These are phyloP conservation scores for Beauveria rudraprayagi DNA, from an alignment of 2,329 filamentous ascomycete genomes.

Conservation along the genomic window DNA sequence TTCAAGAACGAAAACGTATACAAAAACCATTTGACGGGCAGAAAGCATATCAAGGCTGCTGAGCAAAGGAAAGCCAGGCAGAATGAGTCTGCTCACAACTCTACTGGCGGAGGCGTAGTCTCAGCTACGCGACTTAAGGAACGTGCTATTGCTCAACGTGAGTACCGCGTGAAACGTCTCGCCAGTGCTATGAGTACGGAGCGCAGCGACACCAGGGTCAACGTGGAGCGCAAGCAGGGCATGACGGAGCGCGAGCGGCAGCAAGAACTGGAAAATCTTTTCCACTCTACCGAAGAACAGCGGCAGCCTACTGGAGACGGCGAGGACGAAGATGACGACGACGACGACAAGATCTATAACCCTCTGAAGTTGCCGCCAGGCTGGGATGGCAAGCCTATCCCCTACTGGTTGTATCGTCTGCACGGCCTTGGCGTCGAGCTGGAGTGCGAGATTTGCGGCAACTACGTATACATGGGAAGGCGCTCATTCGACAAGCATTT, in stretches of 20 bases:
- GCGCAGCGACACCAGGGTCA: constrained; percentile 80
- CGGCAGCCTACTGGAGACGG: constrained; percentile 40
- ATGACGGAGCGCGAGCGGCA: constrained; percentile 96
- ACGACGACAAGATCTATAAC: constrained; percentile 89
- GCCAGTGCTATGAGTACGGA: constrained; percentile 78
- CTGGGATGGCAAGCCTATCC: constrained; percentile 98
- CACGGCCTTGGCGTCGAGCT: constrained; percentile 95
- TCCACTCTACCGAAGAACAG: constrained; percentile 35
- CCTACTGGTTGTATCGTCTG: constrained; percentile 96
- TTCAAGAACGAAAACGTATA: constrained; percentile 96
- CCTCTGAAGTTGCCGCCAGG: constrained; percentile 90
- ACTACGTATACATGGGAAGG: constrained; percentile 97
- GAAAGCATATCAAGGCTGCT: constrained; percentile 85
- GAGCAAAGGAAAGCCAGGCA: constrained; percentile 50
- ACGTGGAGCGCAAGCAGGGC: constrained; percentile 91
- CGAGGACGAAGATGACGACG: constrained; percentile 65
- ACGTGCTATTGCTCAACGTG: constrained; percentile 79
- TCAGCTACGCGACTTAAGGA: constrained; percentile 66
- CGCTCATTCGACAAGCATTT: constrained; percentile 98
- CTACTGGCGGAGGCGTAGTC: constrained; percentile 19
- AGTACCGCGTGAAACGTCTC: constrained; percentile 73
- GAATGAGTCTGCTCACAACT: constrained; percentile 27
- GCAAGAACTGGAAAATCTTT: constrained; percentile 84
- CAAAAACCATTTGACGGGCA: constrained; percentile 77
- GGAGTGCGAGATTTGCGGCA: constrained; percentile 91